phyloP scores from a whole-genome alignment of 805 yeast species.

The Yarrowia phangngaensis region DNA sequence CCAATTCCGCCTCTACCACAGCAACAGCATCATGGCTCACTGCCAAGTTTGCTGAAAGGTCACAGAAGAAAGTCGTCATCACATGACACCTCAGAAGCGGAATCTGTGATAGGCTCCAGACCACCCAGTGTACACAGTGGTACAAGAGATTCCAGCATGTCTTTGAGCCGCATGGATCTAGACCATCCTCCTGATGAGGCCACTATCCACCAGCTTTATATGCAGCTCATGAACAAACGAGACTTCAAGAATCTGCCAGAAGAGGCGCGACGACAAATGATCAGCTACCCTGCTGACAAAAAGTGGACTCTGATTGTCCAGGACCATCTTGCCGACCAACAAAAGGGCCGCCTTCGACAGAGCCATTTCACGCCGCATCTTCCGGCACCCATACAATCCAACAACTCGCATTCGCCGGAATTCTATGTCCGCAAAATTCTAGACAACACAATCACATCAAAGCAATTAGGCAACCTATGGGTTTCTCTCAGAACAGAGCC shows the following conservation, averaged over 20 bases:
- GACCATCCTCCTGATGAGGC: constrained; percentile 65
- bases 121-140: constrained; percentile 7
- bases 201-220: constrained; percentile 70
- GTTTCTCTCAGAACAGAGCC: constrained; percentile 91
- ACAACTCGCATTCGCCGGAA: constrained; percentile 53
- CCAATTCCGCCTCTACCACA: constrained; percentile 36
- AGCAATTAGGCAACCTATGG: constrained; percentile 78
- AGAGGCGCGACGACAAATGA: constrained; percentile 72
- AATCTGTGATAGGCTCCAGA: constrained; percentile 1
- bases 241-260: constrained; percentile 69
- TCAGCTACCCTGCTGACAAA: constrained; percentile 66
- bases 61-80: constrained; percentile 16
- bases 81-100: constrained; percentile 12
- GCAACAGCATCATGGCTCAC: constrained; percentile 24
- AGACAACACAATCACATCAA: constrained; percentile 61
- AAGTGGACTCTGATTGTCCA: constrained; percentile 92
- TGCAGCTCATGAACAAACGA: constrained; percentile 67
- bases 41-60: constrained; percentile 16
- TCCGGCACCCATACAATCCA: constrained; percentile 6
- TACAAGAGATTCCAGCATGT: neutral
- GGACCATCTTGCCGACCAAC: constrained; percentile 73
- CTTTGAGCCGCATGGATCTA: constrained; percentile 34
- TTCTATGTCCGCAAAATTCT: constrained; percentile 71
- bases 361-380: constrained; percentile 30
- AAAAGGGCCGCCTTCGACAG: constrained; percentile 46